Conservation (phyloP, 192 early-diverging fungal species). For the Gigaspora rosea region DNA sequence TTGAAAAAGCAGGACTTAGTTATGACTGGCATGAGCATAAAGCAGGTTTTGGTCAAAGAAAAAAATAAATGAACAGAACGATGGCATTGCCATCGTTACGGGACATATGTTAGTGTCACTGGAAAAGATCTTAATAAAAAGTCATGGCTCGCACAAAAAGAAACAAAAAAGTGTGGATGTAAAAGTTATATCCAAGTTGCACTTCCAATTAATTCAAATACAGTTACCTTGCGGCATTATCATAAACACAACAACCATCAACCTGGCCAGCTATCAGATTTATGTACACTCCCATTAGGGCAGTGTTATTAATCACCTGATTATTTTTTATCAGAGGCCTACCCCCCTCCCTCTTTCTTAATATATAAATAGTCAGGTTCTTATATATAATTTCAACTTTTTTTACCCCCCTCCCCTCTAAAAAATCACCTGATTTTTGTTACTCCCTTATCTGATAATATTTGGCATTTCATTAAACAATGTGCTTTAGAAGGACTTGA, state of each 20-base stretch:
- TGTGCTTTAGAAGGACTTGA: not conserved
- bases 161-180: not conserved
- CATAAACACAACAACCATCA: not conserved
- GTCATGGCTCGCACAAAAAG: not conserved
- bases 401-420: too few species aligned
- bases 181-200: conserved; percentile 9
- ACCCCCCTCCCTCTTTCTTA: too few species aligned
- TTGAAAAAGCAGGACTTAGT: not conserved
- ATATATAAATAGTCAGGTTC: too few species aligned
- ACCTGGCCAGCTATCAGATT: not conserved
- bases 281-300: not conserved
- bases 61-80: not conserved
- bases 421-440: too few species aligned
- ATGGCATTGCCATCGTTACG: not conserved
- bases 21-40: not conserved
- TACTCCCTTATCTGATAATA: not conserved
- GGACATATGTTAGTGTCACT: not conserved
- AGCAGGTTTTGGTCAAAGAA: not conserved
- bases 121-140: not conserved
- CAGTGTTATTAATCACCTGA: too few species aligned
- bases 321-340: too few species aligned
- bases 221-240: not conserved
- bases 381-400: too few species aligned
- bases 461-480: not conserved
- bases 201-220: not conserved